Base-by-base conservation (phyloP, 139 green algal genomes). In the Chloropicon primus region DNA sequence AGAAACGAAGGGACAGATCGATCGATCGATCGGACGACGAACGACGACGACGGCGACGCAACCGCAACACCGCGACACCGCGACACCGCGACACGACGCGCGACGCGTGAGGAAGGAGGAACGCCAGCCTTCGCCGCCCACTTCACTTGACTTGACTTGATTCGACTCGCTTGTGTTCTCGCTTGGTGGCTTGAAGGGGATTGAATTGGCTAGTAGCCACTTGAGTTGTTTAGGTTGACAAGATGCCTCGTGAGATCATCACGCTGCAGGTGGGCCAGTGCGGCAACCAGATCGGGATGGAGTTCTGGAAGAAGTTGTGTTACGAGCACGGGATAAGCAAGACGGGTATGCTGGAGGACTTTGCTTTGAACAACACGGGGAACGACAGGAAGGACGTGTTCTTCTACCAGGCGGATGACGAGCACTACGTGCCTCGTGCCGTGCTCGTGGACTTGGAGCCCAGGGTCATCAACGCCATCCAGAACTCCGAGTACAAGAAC, bases 361-460 rank as follows among this genome's bases (percentile, higher is more conserved):
- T 91, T 76, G 93, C 90, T 1, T 90, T 25, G 71, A 28, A 26
- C 24, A 26, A 25, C 24, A 21, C 71, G 17, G 23, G 71, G 23
- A 74, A 87, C 2, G 96, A 99, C 83, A 85, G 96, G 21, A 99
- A 98, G 74, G 96, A 99, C 74, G 93, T 99, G 3, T 99, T 99
- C 83, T 99, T 99, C 85, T 99, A 99, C 81, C 96, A 99, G 79
- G 96, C 96, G 25, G 96, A 99, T 75, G 96, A 99, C 72, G 94
- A 98, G 75, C 93, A 97, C 54, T 99, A 98, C 80, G 91, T 98
- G 2, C 96, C 96, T 0, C 86, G 96, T 5, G 93, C 96, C 1
- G 87, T 98, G 28, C 87, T 99, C 25, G 82, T 99, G 0, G 95
- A 99, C 79, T 86, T 99, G 3, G 95, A 99, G 80, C 95, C 95